Base-by-base conservation (phyloP, 176 grass and related monocot species). In the Bromus sterilis region DNA sequence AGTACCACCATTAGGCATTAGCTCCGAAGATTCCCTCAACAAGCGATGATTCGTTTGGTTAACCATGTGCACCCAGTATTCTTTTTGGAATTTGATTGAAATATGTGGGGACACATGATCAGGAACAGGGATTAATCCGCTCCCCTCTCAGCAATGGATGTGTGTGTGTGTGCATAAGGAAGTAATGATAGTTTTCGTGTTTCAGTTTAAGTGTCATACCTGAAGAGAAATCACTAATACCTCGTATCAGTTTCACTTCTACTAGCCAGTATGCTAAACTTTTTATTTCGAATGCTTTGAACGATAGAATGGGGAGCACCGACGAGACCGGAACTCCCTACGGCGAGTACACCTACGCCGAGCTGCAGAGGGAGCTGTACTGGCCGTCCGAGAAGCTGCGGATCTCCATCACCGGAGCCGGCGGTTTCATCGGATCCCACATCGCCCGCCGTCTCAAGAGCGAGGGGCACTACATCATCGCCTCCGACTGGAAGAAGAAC, bases 401-500 rank as follows among this genome's bases (percentile, higher is more conserved):
- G 71, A 89, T 94, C 82, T 94, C 92, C 2, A 83, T 94, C 18
- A 94, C 91, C 0, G 92, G 92, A 84, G 92, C 92, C 14, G 92
- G 92, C 1, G 92, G 92, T 14, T 94, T 94, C 79, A 94, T 94
- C 4, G 92, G 80, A 11, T 94, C 92, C 6, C 92, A 91, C 76
- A 87, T 91, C 11, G 92, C 92, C 2, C 84, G 89, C 55, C 83
- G 92, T 33, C 76, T 94, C 34, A 91, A 94, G 80, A 71, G 83
- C 0, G 92, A 94, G 66, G 92, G 89, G 34, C 92, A 94, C 69
- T 94, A 91, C 70, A 85, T 94, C 48, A 87, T 94, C 15, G 92
- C 92, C 48, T 94, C 92, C 1, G 92, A 94, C 80, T 91, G 92
- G 92, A 94, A 94, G 92, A 91, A 91, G 74, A 94, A 94, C 5